These are phyloP conservation scores for Pelargonium myrrhifolium DNA, from an alignment of 441 rosid genomes.

Conservation along the genomic window DNA sequence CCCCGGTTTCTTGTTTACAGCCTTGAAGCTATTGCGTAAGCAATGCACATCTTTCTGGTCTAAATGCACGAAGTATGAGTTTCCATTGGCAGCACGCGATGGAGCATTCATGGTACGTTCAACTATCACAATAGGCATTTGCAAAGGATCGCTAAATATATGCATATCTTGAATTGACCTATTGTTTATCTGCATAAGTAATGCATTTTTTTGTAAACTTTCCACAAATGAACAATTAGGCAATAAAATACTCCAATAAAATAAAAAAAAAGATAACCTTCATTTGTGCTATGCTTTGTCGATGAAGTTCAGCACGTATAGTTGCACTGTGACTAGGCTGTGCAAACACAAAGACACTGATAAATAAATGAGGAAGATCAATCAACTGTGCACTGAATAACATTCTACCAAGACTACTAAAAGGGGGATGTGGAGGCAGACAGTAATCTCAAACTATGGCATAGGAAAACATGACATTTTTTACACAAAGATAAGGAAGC, in stretches of 20 bases:
- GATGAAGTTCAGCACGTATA: slow-evolving; percentile 89
- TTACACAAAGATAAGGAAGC: slow-evolving; percentile 7
- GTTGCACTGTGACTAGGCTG: slow-evolving; percentile 77
- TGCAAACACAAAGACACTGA: slow-evolving; percentile 3
- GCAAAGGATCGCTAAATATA: slow-evolving; percentile 70
- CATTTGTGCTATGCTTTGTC: slow-evolving; percentile 93
- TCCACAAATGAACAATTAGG: background rate
- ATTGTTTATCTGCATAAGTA: slow-evolving; percentile 64
- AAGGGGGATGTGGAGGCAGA: background rate
- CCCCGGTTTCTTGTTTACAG: slow-evolving; percentile 25
- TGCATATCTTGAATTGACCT: slow-evolving; percentile 83
- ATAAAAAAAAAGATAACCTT: slow-evolving; percentile 41
- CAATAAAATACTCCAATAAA: slow-evolving; percentile 4
- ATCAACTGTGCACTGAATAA: slow-evolving; percentile 18
- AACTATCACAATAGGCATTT: slow-evolving; percentile 68
- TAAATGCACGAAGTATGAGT: slow-evolving; percentile 36
- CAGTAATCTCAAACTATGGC: background rate
- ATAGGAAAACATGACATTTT: background rate
- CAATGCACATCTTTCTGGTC: slow-evolving; percentile 22
- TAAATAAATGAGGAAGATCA: slow-evolving; percentile 10
- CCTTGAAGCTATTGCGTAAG: slow-evolving; percentile 19
- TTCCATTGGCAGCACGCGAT: slow-evolving; percentile 62
- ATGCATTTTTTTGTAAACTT: background rate
- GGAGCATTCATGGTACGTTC: slow-evolving; percentile 80
- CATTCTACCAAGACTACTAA: background rate